These are phyloP conservation scores for Wallacemonas sp. DNA, from an alignment of 208 protist species.

Conservation along the genomic window DNA sequence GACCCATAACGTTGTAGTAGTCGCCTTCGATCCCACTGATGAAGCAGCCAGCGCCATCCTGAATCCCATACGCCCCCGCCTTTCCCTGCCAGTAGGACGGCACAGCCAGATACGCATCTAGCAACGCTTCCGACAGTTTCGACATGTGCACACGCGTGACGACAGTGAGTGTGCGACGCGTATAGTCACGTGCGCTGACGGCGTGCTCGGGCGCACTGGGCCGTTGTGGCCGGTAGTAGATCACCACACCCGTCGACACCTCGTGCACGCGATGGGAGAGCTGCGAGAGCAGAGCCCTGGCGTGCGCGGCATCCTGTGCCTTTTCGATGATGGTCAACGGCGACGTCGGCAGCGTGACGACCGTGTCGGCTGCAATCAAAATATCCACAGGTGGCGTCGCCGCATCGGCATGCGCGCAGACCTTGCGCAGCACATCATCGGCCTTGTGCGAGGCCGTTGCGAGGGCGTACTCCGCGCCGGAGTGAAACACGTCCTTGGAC, in stretches of 20 bases:
- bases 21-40: conserved; percentile 40
- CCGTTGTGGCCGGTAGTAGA: conserved; percentile 11
- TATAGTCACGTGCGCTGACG: neutral
- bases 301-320: conserved; percentile 22
- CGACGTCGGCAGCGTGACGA: conserved; percentile 20
- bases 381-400: conserved; percentile 30
- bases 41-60: conserved; percentile 36
- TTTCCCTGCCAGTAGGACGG: conserved; percentile 33
- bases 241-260: conserved; percentile 35
- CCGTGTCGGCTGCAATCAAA: conserved; percentile 43
- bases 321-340: conserved; percentile 39
- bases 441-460: conserved; percentile 34
- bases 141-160: conserved; percentile 32
- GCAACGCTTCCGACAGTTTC: conserved; percentile 23
- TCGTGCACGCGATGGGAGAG: conserved; percentile 32
- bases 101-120: conserved; percentile 31
- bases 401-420: too few species aligned
- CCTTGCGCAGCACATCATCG: conserved; percentile 13
- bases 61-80: conserved; percentile 47
- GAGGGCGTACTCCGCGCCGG: conserved; percentile 35
- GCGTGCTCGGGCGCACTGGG: neutral
- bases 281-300: conserved; percentile 25
- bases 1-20: conserved; percentile 51
- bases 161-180: conserved; percentile 16
- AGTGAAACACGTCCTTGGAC: conserved; percentile 22